These are phyloP conservation scores for Filosporella fistucella DNA, from an alignment of 495 filamentous ascomycete species.

Conservation along the genomic window DNA sequence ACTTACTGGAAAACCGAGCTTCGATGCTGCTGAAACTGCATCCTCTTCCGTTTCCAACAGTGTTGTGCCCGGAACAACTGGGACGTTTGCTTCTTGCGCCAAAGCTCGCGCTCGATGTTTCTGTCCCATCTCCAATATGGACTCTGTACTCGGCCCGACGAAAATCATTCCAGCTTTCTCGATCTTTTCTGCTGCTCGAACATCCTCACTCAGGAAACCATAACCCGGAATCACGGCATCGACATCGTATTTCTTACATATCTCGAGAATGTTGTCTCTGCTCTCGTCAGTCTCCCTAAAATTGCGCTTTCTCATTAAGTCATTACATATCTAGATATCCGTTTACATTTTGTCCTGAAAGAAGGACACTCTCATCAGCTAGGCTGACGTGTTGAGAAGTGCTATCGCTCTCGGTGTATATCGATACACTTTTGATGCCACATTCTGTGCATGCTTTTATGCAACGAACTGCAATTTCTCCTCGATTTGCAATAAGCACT, in stretches of 20 bases:
- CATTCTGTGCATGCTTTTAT: conserved; percentile 37
- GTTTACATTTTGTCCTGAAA: conserved; percentile 38
- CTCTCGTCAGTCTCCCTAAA: too few species aligned
- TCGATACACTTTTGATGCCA: conserved; percentile 42
- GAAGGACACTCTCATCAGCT: conserved; percentile 46
- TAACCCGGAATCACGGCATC: conserved; percentile 91
- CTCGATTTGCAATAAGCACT: conserved; percentile 44
- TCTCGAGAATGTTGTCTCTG: conserved; percentile 63
- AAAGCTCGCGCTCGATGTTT: conserved; percentile 88
- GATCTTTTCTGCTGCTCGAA: conserved; percentile 77
- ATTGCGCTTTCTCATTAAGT: neutral
- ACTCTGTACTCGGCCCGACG: conserved; percentile 82
- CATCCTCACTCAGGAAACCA: conserved; percentile 92
- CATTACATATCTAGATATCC: conserved; percentile 43
- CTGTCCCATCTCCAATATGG: conserved; percentile 94
- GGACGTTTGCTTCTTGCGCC: conserved; percentile 84
- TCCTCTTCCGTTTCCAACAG: conserved; percentile 42
- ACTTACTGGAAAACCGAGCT: conserved; percentile 44
- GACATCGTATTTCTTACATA: conserved; percentile 76
- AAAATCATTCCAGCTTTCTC: conserved; percentile 84
- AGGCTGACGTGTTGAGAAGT: conserved; percentile 47
- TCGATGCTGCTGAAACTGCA: conserved; percentile 34
- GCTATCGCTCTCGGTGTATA: conserved; percentile 53
- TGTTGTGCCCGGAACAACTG: conserved; percentile 75
- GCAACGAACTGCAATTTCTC: conserved; percentile 51